Base-by-base conservation (phyloP, 768 basidiomycete species). In the Lyophyllum atratum region DNA sequence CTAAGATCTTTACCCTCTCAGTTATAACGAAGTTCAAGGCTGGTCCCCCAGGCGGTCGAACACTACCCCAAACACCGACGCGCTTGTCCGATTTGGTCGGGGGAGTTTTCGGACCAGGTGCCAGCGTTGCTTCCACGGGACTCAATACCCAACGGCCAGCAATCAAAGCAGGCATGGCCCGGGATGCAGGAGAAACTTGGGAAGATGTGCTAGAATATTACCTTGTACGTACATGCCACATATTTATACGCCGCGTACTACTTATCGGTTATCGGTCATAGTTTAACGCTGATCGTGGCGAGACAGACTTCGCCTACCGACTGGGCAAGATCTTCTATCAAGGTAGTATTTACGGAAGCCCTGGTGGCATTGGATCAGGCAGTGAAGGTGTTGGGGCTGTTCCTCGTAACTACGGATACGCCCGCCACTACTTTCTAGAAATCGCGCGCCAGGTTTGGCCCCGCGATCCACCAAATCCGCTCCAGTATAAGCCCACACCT, bases 241-340 rank as follows among this genome's bases (percentile, higher is more conserved):
- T 26, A 46, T 15, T 17, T 11, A 15, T 11, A 14, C 7, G 17
- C 21, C 15, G 12, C 19, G 2, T 15, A 37, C 11, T 8, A n/a
- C 42, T 56, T 37, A 56, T 5, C 42, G 34, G 26, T 55, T 34
- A 63, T 48, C 58, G 52, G 5, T 46, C 60, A 21, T 60, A 96
- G 90, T 99, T 96, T 73, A 97, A 98, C 49, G 93, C 96, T 6
- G 94, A 98, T 64, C 86, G 94, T 25, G 93, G 93, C 25, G 92
- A 95, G 63, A 85, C 85, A 49, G 86, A 89, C 60, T 96, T 93
- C 69, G 93, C 94, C 2, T 94, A 91, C 71, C 86, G 92, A 15
- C 82, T 98, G 2, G 97, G 94, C n/a, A 89, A 93, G 72, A 91
- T 98, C 10, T 96, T 90, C 74, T 98, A 99, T 67, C 91, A 95